phyloP scores from a whole-genome alignment of 2,329 filamentous ascomycete species.

The Cyanodermella asteris region DNA sequence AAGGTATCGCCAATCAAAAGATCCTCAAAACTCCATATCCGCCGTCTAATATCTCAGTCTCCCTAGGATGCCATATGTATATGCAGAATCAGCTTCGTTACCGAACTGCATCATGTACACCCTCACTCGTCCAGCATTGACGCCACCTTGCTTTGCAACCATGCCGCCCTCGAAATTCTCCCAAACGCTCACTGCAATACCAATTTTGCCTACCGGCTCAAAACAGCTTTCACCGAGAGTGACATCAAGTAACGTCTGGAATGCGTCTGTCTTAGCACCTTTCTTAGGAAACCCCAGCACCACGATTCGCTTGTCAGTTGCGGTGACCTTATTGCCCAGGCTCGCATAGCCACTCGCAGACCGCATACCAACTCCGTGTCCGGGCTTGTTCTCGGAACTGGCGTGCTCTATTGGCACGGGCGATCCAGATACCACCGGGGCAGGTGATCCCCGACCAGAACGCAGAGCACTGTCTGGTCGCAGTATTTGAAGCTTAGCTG shows the following conservation, averaged over 20 bases:
- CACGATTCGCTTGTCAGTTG: conserved; percentile 66
- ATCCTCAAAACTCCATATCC: no score
- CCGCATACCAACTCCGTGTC: conserved; percentile 15
- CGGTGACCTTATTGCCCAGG: no score
- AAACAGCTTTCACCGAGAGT: conserved; percentile 71
- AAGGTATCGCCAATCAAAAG: no score
- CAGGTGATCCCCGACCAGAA: conserved; percentile 8
- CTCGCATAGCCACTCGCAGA: no score
- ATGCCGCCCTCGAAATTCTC: conserved; percentile 43
- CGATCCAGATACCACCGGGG: conserved; percentile 1
- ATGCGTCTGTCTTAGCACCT: no score
- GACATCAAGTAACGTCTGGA: conserved; percentile 56
- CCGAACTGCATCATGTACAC: conserved; percentile 42
- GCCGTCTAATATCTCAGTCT: no score
- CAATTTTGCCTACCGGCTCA: conserved; percentile 59
- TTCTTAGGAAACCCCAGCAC: conserved; percentile 48
- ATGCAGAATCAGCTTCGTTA: no score
- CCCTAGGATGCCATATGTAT: no score
- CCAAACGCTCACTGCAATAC: conserved; percentile 77
- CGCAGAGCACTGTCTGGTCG: conserved; percentile 42
- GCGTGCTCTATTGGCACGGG: conserved; percentile 9
- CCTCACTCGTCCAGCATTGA: conserved; percentile 28
- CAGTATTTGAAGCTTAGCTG: conserved; percentile 63
- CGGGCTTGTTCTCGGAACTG: conserved; percentile 8
- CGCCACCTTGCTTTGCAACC: conserved; percentile 34